Base-by-base conservation (phyloP, 1,284 basidiomycete genomes). In the Sanghuangporus sanghuang region DNA sequence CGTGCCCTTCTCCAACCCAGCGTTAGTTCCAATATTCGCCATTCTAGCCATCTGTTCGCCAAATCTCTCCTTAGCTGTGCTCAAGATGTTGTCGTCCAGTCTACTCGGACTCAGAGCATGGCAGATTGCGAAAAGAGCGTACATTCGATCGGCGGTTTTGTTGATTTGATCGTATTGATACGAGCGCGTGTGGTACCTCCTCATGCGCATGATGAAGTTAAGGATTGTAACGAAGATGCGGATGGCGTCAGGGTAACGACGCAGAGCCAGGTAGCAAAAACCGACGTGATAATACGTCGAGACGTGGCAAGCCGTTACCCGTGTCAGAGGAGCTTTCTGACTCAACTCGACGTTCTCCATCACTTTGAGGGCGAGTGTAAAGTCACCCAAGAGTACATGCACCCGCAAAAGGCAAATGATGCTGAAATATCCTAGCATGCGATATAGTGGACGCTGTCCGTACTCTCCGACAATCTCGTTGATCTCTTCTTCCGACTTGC, bases 161-260 rank as follows among this genome's bases (percentile, higher is more conserved):
- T 90, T 95, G 77, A 99, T 97, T 80, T 96, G 95, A 71, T 98
- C 96, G 72, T 97, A 97, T 75, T 98, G 95, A 75, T 97, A 97
- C 73, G 91, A 93, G 67, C 95, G 81, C 6, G 95, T 97, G 79
- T 98, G 95, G 77, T 97, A 98, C 74, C 96, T 93, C 69, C 93
- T 85, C 87, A 92, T 96, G 49, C 92, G 85, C 78, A 92, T 86
- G 72, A 96, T 91, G 80, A 95, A 95, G 79, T 96, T 96, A 56
- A 98, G 81, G 70, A 97, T 93, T 39, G 91, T 90, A 54, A 95
- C 92, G 73, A 98, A 96, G 14, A 93, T 89, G 61, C 95, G 90
- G 73, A 95, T 95, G 32, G 96, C 96, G 73, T 99, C 96, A 6
- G 96, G 89, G 77, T 96, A 98, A 67, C 96, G 86, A 59, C 93